Evolutionary conservation across 768 basidiomycete genomes (phyloP).

Genomic region (Amanita jacksonii): DNA sequence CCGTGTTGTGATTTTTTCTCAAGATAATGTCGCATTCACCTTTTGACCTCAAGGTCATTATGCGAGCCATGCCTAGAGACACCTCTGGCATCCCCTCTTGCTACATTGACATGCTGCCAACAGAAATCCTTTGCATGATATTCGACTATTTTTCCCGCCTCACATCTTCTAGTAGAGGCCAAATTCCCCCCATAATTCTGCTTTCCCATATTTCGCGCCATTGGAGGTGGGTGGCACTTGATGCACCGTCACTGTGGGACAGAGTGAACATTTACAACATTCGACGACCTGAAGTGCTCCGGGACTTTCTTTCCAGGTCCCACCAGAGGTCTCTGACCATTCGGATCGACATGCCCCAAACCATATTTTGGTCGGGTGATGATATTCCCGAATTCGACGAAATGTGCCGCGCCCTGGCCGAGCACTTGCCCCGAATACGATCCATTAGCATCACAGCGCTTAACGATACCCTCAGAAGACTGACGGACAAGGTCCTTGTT

Average conservation of each 20-base stretch:
- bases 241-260: constrained; percentile 40
- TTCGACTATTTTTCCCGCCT: constrained; percentile 5
- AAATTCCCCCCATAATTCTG: constrained; percentile 31
- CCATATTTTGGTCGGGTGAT: constrained; percentile 6
- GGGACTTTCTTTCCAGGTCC: constrained; percentile 6
- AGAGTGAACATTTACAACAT: constrained; percentile 1
- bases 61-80: neutral
- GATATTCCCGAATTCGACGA: constrained; percentile 8
- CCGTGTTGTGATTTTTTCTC: neutral
- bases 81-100: neutral
- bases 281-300: constrained; percentile 4
- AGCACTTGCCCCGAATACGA: neutral
- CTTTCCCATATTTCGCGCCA: constrained; percentile 39
- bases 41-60: constrained; percentile 6
- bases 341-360: constrained; percentile 5
- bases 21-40: constrained; percentile 5
- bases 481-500: constrained; percentile 5
- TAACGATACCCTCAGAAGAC: neutral
- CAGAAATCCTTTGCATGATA: constrained; percentile 8
- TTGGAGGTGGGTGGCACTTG: constrained; percentile 43
- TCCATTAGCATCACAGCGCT: constrained; percentile 2
- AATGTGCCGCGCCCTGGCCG: neutral
- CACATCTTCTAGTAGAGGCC: constrained; percentile 6
- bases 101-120: constrained; percentile 8
- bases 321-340: neutral